These are phyloP conservation scores for Tricholoma saponaceum DNA, from an alignment of 768 basidiomycete species.

Conservation along the genomic window DNA sequence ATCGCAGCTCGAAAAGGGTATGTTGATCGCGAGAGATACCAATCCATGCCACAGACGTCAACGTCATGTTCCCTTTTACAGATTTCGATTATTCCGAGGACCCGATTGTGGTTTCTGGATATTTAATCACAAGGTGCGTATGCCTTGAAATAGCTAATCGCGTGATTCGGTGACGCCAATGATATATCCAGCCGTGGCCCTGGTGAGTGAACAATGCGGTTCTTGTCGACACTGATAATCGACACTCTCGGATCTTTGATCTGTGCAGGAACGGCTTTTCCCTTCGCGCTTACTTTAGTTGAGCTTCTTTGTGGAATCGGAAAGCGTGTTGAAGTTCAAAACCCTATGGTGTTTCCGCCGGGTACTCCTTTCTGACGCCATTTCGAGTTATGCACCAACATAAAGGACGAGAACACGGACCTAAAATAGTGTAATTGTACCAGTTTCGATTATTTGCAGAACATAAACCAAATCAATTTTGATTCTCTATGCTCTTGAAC, in stretches of 20 bases:
- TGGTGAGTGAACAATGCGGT: constrained; percentile 34
- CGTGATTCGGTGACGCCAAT: not conserved
- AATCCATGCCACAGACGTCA: not conserved
- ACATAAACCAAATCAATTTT: not conserved
- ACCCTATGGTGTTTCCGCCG: constrained; percentile 69
- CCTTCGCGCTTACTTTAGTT: constrained; percentile 74
- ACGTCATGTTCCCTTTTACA: constrained; percentile 19
- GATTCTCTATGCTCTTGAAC: too few relatives aligned
- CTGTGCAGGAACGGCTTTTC: constrained; percentile 62
- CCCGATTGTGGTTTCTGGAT: constrained; percentile 66
- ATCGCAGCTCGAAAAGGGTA: constrained; percentile 51
- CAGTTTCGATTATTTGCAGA: not conserved
- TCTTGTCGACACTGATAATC: not conserved
- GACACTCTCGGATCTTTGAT: not conserved
- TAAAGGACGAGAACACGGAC: not conserved
- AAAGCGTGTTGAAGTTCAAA: constrained; percentile 56
- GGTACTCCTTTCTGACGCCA: constrained; percentile 35
- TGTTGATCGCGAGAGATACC: constrained; percentile 7
- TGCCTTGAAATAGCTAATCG: not conserved
- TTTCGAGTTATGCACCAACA: not conserved
- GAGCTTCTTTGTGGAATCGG: constrained; percentile 62
- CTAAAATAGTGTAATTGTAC: not conserved
- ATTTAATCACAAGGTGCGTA: constrained; percentile 69
- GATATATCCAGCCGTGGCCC: constrained; percentile 56
- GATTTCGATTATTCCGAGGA: constrained; percentile 75